These are phyloP conservation scores for Mimosa pudica DNA, from an alignment of 306 rosid genomes.

Conservation along the genomic window DNA sequence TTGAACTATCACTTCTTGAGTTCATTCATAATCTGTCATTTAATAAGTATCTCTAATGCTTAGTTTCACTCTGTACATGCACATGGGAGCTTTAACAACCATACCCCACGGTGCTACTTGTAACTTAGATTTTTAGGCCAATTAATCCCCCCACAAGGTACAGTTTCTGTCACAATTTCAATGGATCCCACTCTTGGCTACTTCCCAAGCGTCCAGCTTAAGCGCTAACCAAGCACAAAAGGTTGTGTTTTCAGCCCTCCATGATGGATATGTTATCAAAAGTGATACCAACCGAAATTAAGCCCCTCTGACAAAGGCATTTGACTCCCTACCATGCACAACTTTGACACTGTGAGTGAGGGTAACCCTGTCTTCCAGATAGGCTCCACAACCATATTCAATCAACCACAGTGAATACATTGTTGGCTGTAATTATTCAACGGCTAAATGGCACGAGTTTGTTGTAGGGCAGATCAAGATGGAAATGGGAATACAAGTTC, in stretches of 20 bases:
- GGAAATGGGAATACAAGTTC: neutral
- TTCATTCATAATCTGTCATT: conserved; percentile 29
- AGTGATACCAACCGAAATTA: conserved; percentile 29
- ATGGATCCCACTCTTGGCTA: conserved; percentile 69
- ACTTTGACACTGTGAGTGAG: conserved; percentile 35
- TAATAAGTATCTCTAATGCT: conserved; percentile 6
- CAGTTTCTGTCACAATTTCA: conserved; percentile 48
- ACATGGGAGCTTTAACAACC: conserved; percentile 32
- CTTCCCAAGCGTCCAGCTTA: conserved; percentile 46
- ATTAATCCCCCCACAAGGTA: conserved; percentile 37
- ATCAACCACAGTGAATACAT: conserved; percentile 18
- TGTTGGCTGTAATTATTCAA: conserved; percentile 8
- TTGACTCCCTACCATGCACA: conserved; percentile 41
- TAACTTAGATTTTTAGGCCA: conserved; percentile 48
- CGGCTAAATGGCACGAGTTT: conserved; percentile 7
- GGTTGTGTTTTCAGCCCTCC: conserved; percentile 43
- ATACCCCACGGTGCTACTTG: conserved; percentile 42
- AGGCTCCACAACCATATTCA: conserved; percentile 39
- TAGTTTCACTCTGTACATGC: conserved; percentile 31
- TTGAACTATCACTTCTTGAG: neutral
- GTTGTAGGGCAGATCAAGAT: conserved; percentile 4
- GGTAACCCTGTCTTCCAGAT: conserved; percentile 35
- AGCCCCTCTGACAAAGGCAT: conserved; percentile 46
- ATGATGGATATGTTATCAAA: conserved; percentile 25
- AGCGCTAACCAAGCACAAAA: conserved; percentile 30